These are phyloP conservation scores for Mycogone perniciosa DNA, from an alignment of 2,329 filamentous ascomycete genomes.

Conservation along the genomic window DNA sequence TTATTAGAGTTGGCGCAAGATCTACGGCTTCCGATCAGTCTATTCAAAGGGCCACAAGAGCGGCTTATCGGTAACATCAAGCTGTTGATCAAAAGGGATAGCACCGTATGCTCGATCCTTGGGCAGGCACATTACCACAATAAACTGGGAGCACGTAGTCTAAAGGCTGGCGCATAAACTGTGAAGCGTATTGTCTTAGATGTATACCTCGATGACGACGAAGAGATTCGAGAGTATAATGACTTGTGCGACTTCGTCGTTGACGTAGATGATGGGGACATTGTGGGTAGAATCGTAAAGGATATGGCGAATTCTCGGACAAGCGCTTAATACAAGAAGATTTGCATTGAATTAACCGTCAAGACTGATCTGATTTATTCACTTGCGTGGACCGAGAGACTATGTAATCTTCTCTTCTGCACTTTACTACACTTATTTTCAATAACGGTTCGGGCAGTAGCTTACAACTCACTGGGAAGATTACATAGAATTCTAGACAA, in stretches of 20 bases:
- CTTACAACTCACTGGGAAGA: no score
- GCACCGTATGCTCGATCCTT: not conserved
- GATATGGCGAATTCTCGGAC: no score
- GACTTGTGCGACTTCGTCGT: not conserved
- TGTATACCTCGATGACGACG: conserved; percentile 5
- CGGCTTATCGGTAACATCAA: conserved; percentile 6
- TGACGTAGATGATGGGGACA: conserved; percentile 3
- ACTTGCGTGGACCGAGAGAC: no score
- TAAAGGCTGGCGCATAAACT: conserved; percentile 1
- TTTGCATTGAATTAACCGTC: no score
- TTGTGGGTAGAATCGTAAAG: not conserved
- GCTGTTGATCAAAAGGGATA: not conserved
- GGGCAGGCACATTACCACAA: conserved; percentile 5
- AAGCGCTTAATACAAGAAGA: no score
- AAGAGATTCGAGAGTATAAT: not conserved
- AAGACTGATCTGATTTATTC: no score
- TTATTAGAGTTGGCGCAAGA: conserved; percentile 3
- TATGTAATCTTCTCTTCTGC: no score
- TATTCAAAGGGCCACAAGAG: not conserved
- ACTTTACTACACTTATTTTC: no score
- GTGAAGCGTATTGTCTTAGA: conserved; percentile 9
- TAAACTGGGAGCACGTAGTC: conserved; percentile 5
- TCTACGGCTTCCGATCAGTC: not conserved
- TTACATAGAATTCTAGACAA: no score
- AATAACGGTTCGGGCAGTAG: no score